Percentiles rank a stretch among this genome's conserved stretches.
Conservation (phyloP, 2,329 filamentous ascomycete genomes). For the Claviceps pusilla region DNA sequence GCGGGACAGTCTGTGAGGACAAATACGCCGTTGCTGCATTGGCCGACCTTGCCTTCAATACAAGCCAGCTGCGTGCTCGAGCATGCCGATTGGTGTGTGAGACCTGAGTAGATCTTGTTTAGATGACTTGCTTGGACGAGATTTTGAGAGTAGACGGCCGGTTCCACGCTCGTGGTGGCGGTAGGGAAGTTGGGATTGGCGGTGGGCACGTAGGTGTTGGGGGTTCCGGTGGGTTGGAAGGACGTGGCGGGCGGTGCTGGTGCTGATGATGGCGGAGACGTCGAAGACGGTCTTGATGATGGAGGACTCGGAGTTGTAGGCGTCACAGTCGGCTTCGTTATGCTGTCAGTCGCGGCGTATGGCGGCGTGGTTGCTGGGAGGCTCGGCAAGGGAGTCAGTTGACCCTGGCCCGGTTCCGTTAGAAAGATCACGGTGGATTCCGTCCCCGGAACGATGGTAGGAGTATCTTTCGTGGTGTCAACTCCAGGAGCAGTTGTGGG, state of each 20-base stretch:
- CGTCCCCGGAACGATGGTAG: no score
- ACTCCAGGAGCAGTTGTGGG: not conserved
- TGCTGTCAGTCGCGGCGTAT: not conserved
- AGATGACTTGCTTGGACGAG: constrained; percentile 28
- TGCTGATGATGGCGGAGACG: not conserved
- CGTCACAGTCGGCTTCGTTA: not conserved
- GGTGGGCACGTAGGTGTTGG: constrained; percentile 28
- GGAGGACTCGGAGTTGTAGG: not conserved
- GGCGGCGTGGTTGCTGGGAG: not conserved
- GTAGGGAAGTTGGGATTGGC: constrained; percentile 20
- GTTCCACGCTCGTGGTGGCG: constrained; percentile 25
- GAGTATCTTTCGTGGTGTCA: not conserved
- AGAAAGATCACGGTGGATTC: not conserved
- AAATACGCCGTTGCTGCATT: constrained; percentile 30
- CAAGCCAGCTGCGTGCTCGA: constrained; percentile 33
- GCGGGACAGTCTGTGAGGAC: constrained; percentile 22
- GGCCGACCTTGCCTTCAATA: constrained; percentile 32
- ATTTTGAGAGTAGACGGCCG: constrained; percentile 28
- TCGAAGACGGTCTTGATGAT: not conserved
- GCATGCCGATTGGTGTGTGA: constrained; percentile 34
- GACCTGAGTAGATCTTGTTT: constrained; percentile 31
- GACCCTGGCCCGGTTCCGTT: not conserved
- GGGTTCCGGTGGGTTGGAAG: constrained; percentile 19
- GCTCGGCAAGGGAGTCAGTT: not conserved
- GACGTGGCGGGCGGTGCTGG: constrained; percentile 5